Base-by-base conservation (phyloP, 257 asterid genomes). In the Osmanthus fragrans region DNA sequence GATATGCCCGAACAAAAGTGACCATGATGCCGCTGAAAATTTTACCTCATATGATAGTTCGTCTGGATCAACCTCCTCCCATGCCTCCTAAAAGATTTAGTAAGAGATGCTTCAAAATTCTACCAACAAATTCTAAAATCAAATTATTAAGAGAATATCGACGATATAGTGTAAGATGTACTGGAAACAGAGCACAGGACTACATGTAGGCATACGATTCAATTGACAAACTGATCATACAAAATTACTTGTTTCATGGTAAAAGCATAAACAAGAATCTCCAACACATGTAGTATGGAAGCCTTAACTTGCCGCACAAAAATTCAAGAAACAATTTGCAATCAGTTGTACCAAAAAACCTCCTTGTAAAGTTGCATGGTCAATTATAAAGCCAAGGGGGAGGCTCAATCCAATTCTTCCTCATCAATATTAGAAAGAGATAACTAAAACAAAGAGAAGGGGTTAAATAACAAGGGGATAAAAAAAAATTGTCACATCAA, bases 41-140 rank as follows among this genome's bases (percentile, higher is more conserved):
- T 77, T 83, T 85, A 94, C 98, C 94, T 94, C 98, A 77, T 94
- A 94, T 27, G 97, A 89, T 47, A 94, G 88, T 84, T 94, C 98
- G 82, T 94, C 98, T 3, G 97, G 97, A 85, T 94, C 97, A 79
- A 88, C 94, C 76, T 88, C 97, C 73, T 87, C 94, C 98, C 98
- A 94, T 68, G 91, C 84, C 79, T 89, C 97, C 98, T 92, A 83
- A n/a, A 66, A 78, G 42, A 82, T 73, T 70, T 74, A 87, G 63
- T 40, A 81, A 56, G 49, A 37, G 30, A 78, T 63, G 42, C 37
- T 6, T 36, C 74, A 58, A 73, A 56, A 51, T 67, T 66, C 49
- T 37, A 18, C 58, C 12, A 42, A 79, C 71, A 32, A 73, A 39
- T 2, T 23, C 39, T 33, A 2, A 32, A 65, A 23, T 13, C 74